Evolutionary conservation across 257 asterid genomes (phyloP), one percentile per base, ranked within the genome.

Genomic region (Fraxinus excelsior): DNA sequence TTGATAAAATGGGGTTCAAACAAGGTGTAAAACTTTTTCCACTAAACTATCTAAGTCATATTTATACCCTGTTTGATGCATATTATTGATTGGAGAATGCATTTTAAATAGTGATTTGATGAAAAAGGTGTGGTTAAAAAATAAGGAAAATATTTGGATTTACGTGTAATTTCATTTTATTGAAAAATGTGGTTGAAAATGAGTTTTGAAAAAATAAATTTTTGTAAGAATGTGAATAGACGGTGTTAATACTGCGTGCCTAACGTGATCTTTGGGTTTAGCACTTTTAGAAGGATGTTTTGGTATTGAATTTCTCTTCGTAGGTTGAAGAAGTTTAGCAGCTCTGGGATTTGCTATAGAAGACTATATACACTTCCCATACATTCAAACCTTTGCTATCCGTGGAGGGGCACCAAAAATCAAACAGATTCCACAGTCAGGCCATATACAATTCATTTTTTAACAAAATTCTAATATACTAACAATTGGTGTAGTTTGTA

Each of bases 241-340:
- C 29, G 29, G 29, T 28, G 29, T 28, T 44, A 44, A 44, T 40
- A 11, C 16, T 2, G 46, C 46, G 14, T 40, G 11, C 46, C 46
- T 2, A 2, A 10, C 4, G 44, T 73, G 67, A 7, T 23, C 12
- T 1, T 73, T 14, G 4, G 64, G 28, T 29, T 19, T 51, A 46
- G 21, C 53, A 32, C 16, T 74, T 21, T 16, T 56, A 58, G 12
- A 21, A n/a, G 12, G 7, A 31, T 31, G 34, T 5, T 31, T 28
- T 35, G 70, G 69, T 35, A 14, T 51, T 58, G 13, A 32, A 35
- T 75, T 6, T 72, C 67, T 8, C 38, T 32, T 18, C 76, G 73
- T 70, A 87, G 92, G 88, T 88, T 68, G 92, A 88, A 84, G 92
- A 88, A 81, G 90, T 88, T 79, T 88, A 82, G 85, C 74, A 51